A percentile compares a stretch with the other conserved stretches of the same genome.
Evolutionary conservation across 306 rosid species (phyloP).

Genomic region (Cicer arietinum): DNA sequence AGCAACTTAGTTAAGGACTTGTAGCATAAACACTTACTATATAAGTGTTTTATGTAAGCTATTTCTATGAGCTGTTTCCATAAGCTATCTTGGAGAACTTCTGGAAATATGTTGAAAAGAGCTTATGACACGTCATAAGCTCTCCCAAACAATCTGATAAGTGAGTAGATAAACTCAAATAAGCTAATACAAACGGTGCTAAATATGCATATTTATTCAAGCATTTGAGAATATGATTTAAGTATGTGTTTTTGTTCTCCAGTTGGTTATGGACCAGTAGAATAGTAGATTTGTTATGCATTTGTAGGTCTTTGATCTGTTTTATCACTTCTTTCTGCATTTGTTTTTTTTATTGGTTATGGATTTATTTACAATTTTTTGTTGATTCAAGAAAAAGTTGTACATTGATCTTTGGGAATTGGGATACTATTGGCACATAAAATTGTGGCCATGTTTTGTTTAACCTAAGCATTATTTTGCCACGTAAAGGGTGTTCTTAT

Average conservation of each 20-base stretch:
- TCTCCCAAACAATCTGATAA: too few relatives aligned
- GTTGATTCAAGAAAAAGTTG: neutral
- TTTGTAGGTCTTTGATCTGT: slow-evolving; percentile 20
- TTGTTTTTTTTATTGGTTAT: neutral
- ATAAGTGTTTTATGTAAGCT: too few relatives aligned
- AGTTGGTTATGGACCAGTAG: slow-evolving; percentile 1
- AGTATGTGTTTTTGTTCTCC: neutral
- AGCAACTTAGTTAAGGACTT: too few relatives aligned
- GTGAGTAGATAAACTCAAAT: too few relatives aligned
- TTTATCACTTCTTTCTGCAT: neutral
- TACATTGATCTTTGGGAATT: neutral
- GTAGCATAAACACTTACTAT: too few relatives aligned
- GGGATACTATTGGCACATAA: neutral
- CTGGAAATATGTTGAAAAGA: too few relatives aligned
- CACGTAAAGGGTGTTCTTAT: neutral
- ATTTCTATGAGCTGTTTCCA: too few relatives aligned
- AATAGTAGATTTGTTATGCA: slow-evolving; percentile 16
- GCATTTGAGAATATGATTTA: slow-evolving; percentile 25
- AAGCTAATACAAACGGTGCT: too few relatives aligned
- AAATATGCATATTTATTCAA: neutral
- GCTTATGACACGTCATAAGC: too few relatives aligned
- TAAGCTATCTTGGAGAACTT: too few relatives aligned
- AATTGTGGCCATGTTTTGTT: slow-evolving; percentile 14
- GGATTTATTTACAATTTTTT: neutral
- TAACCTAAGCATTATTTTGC: slow-evolving; percentile 20